Evolutionary conservation across 2,329 filamentous ascomycete genomes (phyloP), one percentile per base, ranked within the genome.

Genomic region (Diaporthe sp.): DNA sequence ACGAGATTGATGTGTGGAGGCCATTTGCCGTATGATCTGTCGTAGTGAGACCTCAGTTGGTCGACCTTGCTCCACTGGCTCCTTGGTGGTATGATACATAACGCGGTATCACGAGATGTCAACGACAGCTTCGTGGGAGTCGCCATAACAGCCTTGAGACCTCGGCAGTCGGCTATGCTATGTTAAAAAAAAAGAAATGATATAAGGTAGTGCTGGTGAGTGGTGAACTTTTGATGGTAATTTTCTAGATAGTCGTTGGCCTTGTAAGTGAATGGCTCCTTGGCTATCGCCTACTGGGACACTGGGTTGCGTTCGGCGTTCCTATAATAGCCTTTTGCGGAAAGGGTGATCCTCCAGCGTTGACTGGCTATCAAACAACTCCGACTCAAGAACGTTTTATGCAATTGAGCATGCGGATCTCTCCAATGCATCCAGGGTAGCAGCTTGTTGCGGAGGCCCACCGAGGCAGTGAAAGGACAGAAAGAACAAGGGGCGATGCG

Each of bases 1-100:
- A 93, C 79, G 37, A 94, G 82, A 78, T 93, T 94, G 79, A 94
- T 80, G 78, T 94, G 92, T 17, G 92, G 90, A 4, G 92, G 91
- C 92, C 92, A 94, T 82, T 86, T 90, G 37, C 84, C 85, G 78
- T 88, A 89, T 0, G 88, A 86, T 76, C 90, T 90, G 81, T 94
- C 92, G 82, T 94, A 92, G 17, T 91, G 83, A n/a, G 84, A 86
- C 60, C 92, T 88, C 4, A 94, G 82, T 19, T 84, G 83, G 78
- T 93, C 87, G 71, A 92, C 81, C 4, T 87, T 79, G 1, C 84
- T 77, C 84, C 88, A 90, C 49, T 88, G 80, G 67, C 84, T 78
- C 31, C 79, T 78, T 0, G 91, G 90, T 3, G 90, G 90, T 9
- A 93, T 84, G 25, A 93, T 80, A 78, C 91, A 92, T 42, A 94